phyloP scores from a whole-genome alignment of 1,284 basidiomycete genomes.

The Vanrija humicola region DNA sequence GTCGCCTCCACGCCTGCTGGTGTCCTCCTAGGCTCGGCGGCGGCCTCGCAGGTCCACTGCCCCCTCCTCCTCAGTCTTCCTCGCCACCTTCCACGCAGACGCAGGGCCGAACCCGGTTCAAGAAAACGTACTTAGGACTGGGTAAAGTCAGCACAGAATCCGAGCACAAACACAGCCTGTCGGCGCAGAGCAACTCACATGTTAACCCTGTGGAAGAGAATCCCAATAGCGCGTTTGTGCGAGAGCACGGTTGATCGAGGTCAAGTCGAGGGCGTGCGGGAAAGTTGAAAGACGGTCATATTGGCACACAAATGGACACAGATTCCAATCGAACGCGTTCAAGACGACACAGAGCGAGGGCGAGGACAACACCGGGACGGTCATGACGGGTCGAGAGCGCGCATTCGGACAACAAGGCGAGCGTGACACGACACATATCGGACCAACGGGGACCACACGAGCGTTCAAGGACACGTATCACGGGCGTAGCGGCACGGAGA shows the following conservation, averaged over 20 bases:
- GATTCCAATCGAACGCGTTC: not conserved
- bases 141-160: constrained; percentile 11
- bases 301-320: no score
- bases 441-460: no score
- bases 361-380: no score
- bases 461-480: no score
- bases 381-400: constrained; percentile 23
- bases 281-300: no score
- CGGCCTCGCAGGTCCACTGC: not conserved
- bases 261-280: constrained; percentile 4
- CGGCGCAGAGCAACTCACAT: constrained; percentile 29
- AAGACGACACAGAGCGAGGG: no score
- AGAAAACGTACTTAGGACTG: constrained; percentile 39
- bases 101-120: not conserved
- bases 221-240: not conserved
- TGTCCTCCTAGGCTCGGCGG: not conserved
- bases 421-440: no score
- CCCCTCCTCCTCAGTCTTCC: not conserved
- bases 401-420: not conserved
- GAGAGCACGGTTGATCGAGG: not conserved
- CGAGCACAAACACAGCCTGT: not conserved
- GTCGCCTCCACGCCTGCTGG: not conserved
- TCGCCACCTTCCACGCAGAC: not conserved
- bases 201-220: constrained; percentile 37
- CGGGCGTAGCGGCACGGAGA: no score